phyloP scores from a whole-genome alignment of 208 protist species.

The Acanthamoeba divionensis region DNA sequence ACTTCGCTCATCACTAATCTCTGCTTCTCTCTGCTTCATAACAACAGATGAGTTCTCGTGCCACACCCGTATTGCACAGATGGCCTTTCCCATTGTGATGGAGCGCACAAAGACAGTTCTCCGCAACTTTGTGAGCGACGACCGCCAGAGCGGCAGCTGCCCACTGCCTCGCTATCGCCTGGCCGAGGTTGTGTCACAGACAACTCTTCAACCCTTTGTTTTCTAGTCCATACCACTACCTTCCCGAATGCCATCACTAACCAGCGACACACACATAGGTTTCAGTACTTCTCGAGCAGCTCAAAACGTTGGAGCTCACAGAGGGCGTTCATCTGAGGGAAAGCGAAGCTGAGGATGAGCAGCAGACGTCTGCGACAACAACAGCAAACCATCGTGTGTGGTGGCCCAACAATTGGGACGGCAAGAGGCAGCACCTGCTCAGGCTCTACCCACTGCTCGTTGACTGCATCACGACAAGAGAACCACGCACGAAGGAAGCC shows the following conservation, averaged over 20 bases:
- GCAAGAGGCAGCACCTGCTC: neutral
- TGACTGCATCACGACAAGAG: conserved; percentile 42
- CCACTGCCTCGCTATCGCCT: conserved; percentile 47
- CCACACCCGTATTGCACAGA: neutral
- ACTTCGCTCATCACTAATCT: neutral
- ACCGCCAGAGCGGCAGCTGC: neutral
- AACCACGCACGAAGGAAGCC: neutral
- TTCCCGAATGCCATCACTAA: neutral
- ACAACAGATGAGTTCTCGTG: neutral
- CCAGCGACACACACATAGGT: neutral
- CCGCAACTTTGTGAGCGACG: conserved; percentile 14
- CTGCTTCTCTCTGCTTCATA: neutral
- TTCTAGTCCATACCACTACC: neutral
- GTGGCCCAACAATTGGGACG: neutral
- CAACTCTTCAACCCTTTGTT: conserved; percentile 5
- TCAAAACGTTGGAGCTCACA: neutral
- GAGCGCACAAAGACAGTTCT: neutral
- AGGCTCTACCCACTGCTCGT: conserved; percentile 21
- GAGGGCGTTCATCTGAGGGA: neutral
- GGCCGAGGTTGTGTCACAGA: neutral
- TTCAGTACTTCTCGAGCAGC: neutral
- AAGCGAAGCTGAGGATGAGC: neutral
- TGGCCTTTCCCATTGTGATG: conserved; percentile 46
- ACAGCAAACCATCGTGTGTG: neutral
- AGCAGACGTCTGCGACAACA: neutral